These are phyloP conservation scores for Hymenotorrendiella dingleyae DNA, from an alignment of 2,329 filamentous ascomycete species.

Conservation along the genomic window DNA sequence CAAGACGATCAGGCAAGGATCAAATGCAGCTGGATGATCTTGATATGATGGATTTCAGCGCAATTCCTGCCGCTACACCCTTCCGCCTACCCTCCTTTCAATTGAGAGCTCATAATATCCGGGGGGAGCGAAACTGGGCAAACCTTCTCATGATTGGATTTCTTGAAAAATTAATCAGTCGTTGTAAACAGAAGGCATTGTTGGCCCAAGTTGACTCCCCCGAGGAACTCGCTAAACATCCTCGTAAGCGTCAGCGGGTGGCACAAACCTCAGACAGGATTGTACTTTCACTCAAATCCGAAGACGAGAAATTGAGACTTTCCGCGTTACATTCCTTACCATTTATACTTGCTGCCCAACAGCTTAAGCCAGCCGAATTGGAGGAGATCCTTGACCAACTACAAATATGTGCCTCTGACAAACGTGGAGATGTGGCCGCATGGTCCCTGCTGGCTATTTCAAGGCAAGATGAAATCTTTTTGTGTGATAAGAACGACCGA, in stretches of 20 bases:
- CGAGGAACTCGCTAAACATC: constrained; percentile 16
- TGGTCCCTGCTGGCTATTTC: constrained; percentile 84
- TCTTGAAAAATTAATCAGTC: constrained; percentile 39
- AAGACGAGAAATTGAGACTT: constrained; percentile 19
- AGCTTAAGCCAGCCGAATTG: constrained; percentile 46
- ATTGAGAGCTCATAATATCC: constrained; percentile 45
- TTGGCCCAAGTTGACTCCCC: constrained; percentile 5
- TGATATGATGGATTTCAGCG: constrained; percentile 36
- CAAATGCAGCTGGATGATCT: constrained; percentile 76
- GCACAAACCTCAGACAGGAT: constrained; percentile 21
- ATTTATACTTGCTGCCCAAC: constrained; percentile 41
- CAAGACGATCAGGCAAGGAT: constrained; percentile 61
- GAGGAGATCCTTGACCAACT: constrained; percentile 53
- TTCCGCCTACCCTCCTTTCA: constrained; percentile 46
- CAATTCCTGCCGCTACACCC: constrained; percentile 22
- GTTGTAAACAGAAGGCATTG: constrained; percentile 14
- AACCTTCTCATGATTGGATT: constrained; percentile 52
- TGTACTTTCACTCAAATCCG: constrained; percentile 21
- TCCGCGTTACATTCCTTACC: constrained; percentile 46
- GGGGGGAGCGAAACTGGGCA: constrained; percentile 55
- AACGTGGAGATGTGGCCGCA: constrained; percentile 58
- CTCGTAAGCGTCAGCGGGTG: constrained; percentile 29
- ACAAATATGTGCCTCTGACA: constrained; percentile 57
- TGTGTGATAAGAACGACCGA: constrained; percentile 9
- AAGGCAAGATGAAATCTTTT: constrained; percentile 49